Evolutionary conservation across 164 flowering plant species (phyloP).

Genomic region (Liriodendron chinense): DNA sequence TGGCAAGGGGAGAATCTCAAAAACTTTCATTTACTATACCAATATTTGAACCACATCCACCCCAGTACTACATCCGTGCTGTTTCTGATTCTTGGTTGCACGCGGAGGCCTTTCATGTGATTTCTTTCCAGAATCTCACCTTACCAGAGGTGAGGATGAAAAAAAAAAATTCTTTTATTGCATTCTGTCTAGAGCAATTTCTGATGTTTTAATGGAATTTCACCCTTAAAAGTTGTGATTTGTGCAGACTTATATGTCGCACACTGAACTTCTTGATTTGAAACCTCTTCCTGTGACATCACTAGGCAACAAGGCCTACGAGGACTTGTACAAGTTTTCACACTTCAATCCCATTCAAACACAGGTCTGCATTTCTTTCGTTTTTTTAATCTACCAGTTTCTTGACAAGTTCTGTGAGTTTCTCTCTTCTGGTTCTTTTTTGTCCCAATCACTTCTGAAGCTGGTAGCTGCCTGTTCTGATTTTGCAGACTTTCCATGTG

Average conservation of each 20-base stretch:
- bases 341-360: slow-evolving; percentile 99
- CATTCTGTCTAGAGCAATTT: neutral
- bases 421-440: neutral
- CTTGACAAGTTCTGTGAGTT: neutral
- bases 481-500: slow-evolving; percentile 79
- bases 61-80: slow-evolving; percentile 91
- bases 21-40: slow-evolving; percentile 94
- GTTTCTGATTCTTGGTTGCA: slow-evolving; percentile 97
- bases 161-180: neutral
- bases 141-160: slow-evolving; percentile 73
- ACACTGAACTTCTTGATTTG: slow-evolving; percentile 92
- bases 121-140: slow-evolving; percentile 81
- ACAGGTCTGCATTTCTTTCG: slow-evolving; percentile 49
- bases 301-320: slow-evolving; percentile 68
- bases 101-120: slow-evolving; percentile 76
- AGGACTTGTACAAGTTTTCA: slow-evolving; percentile 76
- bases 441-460: neutral
- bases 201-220: neutral
- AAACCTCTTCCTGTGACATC: slow-evolving; percentile 91
- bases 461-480: slow-evolving; percentile 9
- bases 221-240: neutral
- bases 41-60: slow-evolving; percentile 99
- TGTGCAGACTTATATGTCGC: slow-evolving; percentile 69
- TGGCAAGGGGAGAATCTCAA: slow-evolving; percentile 82
- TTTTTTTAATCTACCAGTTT: neutral